Evolutionary conservation across 805 yeast species (phyloP), one percentile per base, ranked within the genome.

Genomic region (Starmerella floris): DNA sequence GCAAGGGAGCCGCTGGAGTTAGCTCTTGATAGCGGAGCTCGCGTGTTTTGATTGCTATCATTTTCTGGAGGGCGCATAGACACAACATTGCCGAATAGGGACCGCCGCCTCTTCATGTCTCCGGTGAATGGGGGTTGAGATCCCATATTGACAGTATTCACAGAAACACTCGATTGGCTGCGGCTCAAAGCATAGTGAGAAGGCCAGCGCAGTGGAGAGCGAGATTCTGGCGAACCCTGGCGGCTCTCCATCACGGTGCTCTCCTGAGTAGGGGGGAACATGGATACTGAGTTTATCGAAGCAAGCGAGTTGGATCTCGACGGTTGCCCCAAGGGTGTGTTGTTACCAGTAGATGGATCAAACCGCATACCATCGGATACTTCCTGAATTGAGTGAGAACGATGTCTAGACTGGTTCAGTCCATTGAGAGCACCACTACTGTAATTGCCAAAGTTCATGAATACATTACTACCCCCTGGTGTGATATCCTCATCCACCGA

Each of bases 21-120:
- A 13, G 32, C 15, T 5, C 32, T 10, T 6, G 32, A 30, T 4
- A 17, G 23, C 36, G 22, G 4, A 5, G 34, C 34, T 22, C 11
- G 9, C 21, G 34, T 16, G 9, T 8, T 5, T 13, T 5, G 22
- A 31, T 20, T 8, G 16, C 22, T 17, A 5, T 31, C 34, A 11
- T 20, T 6, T 4, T 31, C 34, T 13, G 16, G 22, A 11, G 20
- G 23, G 17, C 31, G 23, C 16, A 15, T 42, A 37, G 28, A 22
- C 8, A 15, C 41, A 30, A 21, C 40, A 21, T 27, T 41, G 10
- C 48, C 50, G 31, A 35, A 46, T 9, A 46, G 28, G 5, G 50
- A 46, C n/a, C 50, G 31, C 5, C 50, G 50, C 13, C 50, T 45
- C 33, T 46, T 46, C 31, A 35, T 25, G 5, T 46, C 50, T 16